These are phyloP conservation scores for Lachnellula willkommii DNA, from an alignment of 2,329 filamentous ascomycete genomes.

Conservation along the genomic window DNA sequence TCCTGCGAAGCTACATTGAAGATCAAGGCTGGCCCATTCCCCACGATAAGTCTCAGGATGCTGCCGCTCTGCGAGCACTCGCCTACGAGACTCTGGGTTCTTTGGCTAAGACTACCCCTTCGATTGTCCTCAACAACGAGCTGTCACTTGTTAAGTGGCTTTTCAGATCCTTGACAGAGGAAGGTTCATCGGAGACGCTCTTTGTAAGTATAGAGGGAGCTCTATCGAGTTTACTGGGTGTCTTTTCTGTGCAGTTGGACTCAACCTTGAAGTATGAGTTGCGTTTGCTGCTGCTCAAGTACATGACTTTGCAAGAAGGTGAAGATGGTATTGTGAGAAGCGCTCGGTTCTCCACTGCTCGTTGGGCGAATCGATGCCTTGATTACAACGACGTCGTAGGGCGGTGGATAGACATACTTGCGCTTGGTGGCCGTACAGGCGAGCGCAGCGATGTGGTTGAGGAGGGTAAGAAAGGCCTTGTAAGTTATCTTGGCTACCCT, in stretches of 20 bases:
- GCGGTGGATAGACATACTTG: constrained; percentile 84
- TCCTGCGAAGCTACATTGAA: constrained; percentile 68
- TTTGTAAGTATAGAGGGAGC: constrained; percentile 87
- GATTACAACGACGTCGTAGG: constrained; percentile 72
- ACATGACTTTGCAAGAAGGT: constrained; percentile 54
- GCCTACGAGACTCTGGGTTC: constrained; percentile 90
- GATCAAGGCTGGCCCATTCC: constrained; percentile 77
- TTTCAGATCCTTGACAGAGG: constrained; percentile 75
- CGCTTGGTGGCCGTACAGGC: constrained; percentile 58
- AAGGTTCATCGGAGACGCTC: constrained; percentile 66
- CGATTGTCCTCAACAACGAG: constrained; percentile 45
- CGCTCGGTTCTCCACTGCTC: constrained; percentile 74
- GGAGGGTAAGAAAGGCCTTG: constrained; percentile 82
- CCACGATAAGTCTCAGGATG: constrained; percentile 52
- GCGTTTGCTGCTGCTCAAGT: constrained; percentile 56
- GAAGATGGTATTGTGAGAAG: constrained; percentile 54
- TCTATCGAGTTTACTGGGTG: constrained; percentile 68
- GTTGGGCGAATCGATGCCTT: constrained; percentile 86
- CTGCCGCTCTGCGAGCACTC: constrained; percentile 65
- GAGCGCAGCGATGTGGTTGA: constrained; percentile 81
- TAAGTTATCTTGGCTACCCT: constrained; percentile 51
- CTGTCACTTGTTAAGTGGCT: constrained; percentile 67
- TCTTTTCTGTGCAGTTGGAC: constrained; percentile 41
- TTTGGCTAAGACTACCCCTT: constrained; percentile 60
- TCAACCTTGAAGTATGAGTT: constrained; percentile 26